Evolutionary conservation across 2,329 filamentous ascomycete genomes (phyloP), one percentile per base, ranked within the genome.

Genomic region (Orbilia blumenaviensis): DNA sequence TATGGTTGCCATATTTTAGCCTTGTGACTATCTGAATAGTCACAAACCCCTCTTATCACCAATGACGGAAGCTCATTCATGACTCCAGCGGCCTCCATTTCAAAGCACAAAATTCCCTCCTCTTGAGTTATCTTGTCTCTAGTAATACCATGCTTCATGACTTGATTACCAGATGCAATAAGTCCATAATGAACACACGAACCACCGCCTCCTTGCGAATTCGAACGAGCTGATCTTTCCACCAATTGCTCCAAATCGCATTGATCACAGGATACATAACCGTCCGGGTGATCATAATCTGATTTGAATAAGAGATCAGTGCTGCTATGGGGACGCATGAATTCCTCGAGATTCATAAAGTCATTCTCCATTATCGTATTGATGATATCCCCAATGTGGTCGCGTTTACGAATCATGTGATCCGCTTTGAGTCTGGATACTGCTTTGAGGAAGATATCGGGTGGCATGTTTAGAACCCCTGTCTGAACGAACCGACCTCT

Each of bases 11-110:
- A 73, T 32, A 1, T 18, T 23, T 84, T 81, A 23, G 81, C 81
- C 78, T 84, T 84, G 58, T 73, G 61, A 83, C 83, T 1, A 66
- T 85, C 84, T 1, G 82, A 80, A 54, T 85, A 85, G 58, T 85
- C 82, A 21, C 81, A 85, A 0, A 85, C 83, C 0, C 83, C 83
- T 12, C 84, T 83, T 48, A 85, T 81, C 0, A 83, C 77, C 0
- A 85, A 69, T 2, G 82, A 84, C 0, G 84, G 83, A 0, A 84
- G 60, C 0, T 78, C 71, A 23, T 66, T 23, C 68, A 63, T 48
- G 3, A 73, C 12, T 0, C 68, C 68, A 1, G 68, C 54, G 7
- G 80, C 79, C 58, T 82, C 81, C 81, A 82, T 83, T 68, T 82
- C 81, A 10, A 82, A 81, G 5, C 66, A 73, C 48, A 79, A 63